Evolutionary conservation across 805 yeast species (phyloP), one percentile per base, ranked within the genome.

Genomic region (Geotrichum ghanense): DNA sequence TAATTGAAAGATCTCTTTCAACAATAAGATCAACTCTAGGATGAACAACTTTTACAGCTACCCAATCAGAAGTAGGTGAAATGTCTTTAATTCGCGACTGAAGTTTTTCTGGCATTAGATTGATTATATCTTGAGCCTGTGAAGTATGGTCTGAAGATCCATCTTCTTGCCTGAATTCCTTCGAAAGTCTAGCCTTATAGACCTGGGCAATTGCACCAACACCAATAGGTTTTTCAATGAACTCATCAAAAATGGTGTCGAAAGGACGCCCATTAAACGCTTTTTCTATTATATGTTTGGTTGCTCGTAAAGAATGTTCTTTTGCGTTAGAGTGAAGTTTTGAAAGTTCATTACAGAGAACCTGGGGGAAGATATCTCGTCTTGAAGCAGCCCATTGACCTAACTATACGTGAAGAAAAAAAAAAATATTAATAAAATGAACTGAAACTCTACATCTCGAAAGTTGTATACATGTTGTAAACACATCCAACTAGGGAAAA

Each of bases 321-420:
- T 74, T 77, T 7, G 88, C 90, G 58, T 86, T 77, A 3, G 96
- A 84, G 62, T 92, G 99, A 47, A 92, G 66, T 21, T 74, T 66
- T 7, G 85, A 76, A 54, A 92, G 66, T 57, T 84, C 88, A 20
- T 76, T 75, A 61, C 97, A 90, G 63, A 90, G 65, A 37, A 75
- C 84, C 42, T 66, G 68, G 2, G 95, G 82, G 65, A 92, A 90
- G 26, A 92, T 82, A 64, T 92, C 99, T 0, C 95, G 85, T 63
- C 99, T 75, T 9, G 95, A 83, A 2, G 97, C 97, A 0, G 98
- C 98, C 99, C 99, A 92, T 67, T 92, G 99, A 2, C 97, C 98
- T 48, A 92, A 73, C 63, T 52, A 35, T 21, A 48, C 12, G 46
- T 37, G 44, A 46, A 86, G 83, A 48, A 83, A 79, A 60, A 83